phyloP scores from a whole-genome alignment of 208 protist species.

The Crithidia expoeki region DNA sequence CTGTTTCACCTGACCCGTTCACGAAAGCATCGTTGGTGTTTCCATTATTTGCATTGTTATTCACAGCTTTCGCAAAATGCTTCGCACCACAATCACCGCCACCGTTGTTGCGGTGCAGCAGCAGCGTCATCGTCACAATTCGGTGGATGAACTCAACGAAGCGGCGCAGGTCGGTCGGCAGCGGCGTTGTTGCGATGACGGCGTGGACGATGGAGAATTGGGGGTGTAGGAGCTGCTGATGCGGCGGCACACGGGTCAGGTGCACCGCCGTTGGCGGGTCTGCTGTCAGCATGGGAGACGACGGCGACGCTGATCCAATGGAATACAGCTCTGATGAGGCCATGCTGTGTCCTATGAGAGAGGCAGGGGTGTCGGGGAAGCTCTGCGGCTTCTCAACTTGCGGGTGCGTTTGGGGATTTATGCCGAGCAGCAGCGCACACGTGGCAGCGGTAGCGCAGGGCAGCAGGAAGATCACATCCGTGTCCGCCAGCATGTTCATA shows the following conservation, averaged over 20 bases:
- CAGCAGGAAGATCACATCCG: constrained; percentile 62
- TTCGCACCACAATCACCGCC: background rate
- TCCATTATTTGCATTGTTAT: background rate
- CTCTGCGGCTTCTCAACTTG: background rate
- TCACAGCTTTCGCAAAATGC: background rate
- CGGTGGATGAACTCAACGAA: constrained; percentile 61
- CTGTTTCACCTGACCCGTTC: constrained; percentile 1
- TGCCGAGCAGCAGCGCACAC: constrained; percentile 31
- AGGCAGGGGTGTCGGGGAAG: background rate
- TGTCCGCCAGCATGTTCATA: constrained; percentile 59
- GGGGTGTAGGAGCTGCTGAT: constrained; percentile 31
- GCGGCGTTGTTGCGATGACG: constrained; percentile 32
- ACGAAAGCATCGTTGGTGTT: background rate
- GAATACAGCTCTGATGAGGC: constrained; percentile 6
- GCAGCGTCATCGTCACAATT: constrained; percentile 52
- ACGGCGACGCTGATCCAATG: constrained; percentile 21
- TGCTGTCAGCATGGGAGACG: constrained; percentile 16
- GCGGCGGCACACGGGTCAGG: constrained; percentile 15
- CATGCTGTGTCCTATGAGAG: background rate
- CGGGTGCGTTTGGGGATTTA: background rate
- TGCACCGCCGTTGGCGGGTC: constrained; percentile 24
- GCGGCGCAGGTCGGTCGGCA: constrained; percentile 39
- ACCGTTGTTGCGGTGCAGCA: constrained; percentile 23
- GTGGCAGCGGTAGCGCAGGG: constrained; percentile 42
- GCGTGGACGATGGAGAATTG: constrained; percentile 39